These are phyloP conservation scores for Zygnema circumcarinatum DNA, from an alignment of 139 green algal species.

Conservation along the genomic window DNA sequence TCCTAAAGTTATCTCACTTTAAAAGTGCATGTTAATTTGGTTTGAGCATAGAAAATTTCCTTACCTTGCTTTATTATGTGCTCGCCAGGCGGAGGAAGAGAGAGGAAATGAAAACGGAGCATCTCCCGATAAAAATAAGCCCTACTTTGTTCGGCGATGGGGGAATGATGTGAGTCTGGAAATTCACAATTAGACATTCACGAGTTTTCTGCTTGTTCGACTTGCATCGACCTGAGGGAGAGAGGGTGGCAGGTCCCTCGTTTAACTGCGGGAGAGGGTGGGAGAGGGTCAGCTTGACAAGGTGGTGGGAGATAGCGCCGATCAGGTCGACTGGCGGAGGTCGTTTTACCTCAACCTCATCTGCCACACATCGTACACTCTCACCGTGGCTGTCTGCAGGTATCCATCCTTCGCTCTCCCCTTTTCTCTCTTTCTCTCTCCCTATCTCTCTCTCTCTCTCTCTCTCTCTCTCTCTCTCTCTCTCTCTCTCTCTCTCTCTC, in stretches of 20 bases:
- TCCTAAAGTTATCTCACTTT: too few species aligned
- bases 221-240: too few species aligned
- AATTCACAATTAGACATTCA: too few species aligned
- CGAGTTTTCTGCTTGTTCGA: too few species aligned
- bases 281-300: conserved; percentile 52
- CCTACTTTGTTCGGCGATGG: conserved; percentile 19
- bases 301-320: conserved; percentile 4
- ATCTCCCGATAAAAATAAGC: neutral
- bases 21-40: too few species aligned
- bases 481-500: conserved; percentile 12
- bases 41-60: too few species aligned
- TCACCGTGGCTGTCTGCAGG: conserved; percentile 62
- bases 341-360: conserved; percentile 64
- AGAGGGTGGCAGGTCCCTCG: too few species aligned
- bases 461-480: neutral
- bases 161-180: conserved; percentile 13
- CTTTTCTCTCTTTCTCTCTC: neutral
- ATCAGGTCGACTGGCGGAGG: conserved; percentile 53
- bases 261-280: too few species aligned
- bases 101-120: neutral
- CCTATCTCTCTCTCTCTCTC: neutral
- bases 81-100: neutral
- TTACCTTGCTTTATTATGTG: too few species aligned
- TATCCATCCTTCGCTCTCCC: neutral
- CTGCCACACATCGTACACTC: conserved; percentile 44